Evolutionary conservation across 2,329 filamentous ascomycete species (phyloP).

Genomic region (Teratosphaeria destructans): DNA sequence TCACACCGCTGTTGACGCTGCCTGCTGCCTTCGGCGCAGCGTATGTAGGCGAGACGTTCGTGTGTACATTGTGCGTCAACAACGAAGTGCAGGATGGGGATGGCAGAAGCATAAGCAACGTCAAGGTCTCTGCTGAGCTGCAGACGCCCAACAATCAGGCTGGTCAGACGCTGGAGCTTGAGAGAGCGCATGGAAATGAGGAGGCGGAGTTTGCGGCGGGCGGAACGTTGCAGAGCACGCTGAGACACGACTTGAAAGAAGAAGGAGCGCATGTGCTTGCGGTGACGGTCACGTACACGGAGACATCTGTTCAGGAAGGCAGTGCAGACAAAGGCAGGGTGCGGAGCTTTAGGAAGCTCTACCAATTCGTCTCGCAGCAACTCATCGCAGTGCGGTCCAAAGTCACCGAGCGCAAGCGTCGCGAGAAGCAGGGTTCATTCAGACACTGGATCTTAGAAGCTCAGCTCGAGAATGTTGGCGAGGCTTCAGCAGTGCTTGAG

Average conservation of each 20-base stretch:
- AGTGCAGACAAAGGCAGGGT: slow-evolving; percentile 50
- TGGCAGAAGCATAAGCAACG: slow-evolving; percentile 53
- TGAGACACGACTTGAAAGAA: slow-evolving; percentile 82
- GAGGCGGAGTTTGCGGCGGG: slow-evolving; percentile 41
- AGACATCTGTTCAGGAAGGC: slow-evolving; percentile 45
- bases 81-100: slow-evolving; percentile 54
- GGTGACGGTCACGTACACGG: slow-evolving; percentile 89
- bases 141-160: slow-evolving; percentile 71
- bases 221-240: slow-evolving; percentile 66
- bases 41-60: slow-evolving; percentile 91
- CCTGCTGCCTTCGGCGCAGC: slow-evolving; percentile 87
- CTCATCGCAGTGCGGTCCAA: slow-evolving; percentile 88
- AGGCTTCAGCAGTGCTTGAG: slow-evolving; percentile 71
- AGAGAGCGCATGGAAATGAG: slow-evolving; percentile 34
- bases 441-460: slow-evolving; percentile 71
- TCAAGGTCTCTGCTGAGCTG: slow-evolving; percentile 84
- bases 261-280: slow-evolving; percentile 89
- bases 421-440: slow-evolving; percentile 16
- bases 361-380: slow-evolving; percentile 90
- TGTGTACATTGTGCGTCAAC: slow-evolving; percentile 91
- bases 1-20: slow-evolving; percentile 61
- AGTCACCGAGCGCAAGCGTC: slow-evolving; percentile 49
- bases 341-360: slow-evolving; percentile 85
- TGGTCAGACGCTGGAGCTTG: slow-evolving; percentile 48
- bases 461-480: slow-evolving; percentile 89